Conservation (phyloP, 345 rosid species). For the Eucalyptus melliodora region DNA sequence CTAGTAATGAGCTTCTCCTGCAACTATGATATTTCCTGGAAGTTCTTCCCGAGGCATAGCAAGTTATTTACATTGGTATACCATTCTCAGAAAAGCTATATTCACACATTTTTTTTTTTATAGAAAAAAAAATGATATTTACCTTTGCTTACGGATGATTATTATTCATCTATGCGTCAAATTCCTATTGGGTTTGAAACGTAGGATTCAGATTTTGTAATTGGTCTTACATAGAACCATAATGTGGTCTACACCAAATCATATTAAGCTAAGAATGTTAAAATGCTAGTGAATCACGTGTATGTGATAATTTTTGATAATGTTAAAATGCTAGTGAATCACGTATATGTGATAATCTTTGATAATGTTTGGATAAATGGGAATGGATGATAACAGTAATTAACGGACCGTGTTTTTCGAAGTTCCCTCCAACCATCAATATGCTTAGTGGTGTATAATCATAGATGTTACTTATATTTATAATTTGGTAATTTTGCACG, state of each 20-base stretch:
- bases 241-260: too few relatives aligned
- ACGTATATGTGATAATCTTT: too few relatives aligned
- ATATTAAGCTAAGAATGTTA: too few relatives aligned
- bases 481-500: background rate
- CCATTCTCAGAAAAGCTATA: background rate
- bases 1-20: background rate
- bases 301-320: too few relatives aligned
- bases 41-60: background rate
- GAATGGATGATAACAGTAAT: too few relatives aligned
- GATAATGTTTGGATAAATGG: too few relatives aligned
- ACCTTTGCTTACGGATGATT: background rate
- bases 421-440: background rate
- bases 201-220: background rate
- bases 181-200: background rate
- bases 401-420: background rate
- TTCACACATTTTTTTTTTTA: background rate
- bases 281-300: accelerated
- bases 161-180: background rate
- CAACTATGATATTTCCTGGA: background rate
- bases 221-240: background rate
- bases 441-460: too few relatives aligned
- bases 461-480: background rate
- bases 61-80: background rate
- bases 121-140: too few relatives aligned
- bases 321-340: too few relatives aligned